phyloP scores from a whole-genome alignment of 139 green algal genomes.

The Desmodesmus armatus region DNA sequence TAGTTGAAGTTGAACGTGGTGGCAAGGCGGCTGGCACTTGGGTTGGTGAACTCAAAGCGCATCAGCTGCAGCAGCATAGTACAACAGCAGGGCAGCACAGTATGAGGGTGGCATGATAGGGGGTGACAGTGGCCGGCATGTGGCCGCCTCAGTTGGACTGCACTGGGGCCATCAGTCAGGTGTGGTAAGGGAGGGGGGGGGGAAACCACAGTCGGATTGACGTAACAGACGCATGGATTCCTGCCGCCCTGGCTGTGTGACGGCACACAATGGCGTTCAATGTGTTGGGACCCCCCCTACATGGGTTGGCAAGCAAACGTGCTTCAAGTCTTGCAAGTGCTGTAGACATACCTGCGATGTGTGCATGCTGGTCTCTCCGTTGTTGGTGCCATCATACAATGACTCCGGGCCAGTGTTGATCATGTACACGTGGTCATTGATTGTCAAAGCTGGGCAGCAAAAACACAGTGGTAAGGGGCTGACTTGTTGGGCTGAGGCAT shows the following conservation, averaged over 20 bases:
- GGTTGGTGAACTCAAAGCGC: conserved; percentile 1
- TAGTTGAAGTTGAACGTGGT: too few relatives aligned
- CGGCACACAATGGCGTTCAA: too few relatives aligned
- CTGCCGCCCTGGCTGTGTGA: too few relatives aligned
- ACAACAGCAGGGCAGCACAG: background rate
- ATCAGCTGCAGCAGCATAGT: conserved; percentile 9
- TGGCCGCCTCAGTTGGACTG: too few relatives aligned
- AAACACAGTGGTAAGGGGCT: too few relatives aligned
- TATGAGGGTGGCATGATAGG: background rate
- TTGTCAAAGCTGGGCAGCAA: background rate
- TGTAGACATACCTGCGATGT: background rate
- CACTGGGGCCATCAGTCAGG: too few relatives aligned
- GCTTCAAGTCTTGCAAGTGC: background rate
- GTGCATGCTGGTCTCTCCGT: background rate
- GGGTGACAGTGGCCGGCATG: background rate
- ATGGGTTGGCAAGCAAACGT: background rate
- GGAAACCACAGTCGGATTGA: background rate
- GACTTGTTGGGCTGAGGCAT: too few relatives aligned
- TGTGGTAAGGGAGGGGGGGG: too few relatives aligned
- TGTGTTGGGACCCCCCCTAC: too few relatives aligned
- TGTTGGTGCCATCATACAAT: background rate
- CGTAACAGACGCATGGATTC: background rate
- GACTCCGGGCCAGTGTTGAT: conserved; percentile 14
- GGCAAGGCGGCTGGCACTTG: background rate
- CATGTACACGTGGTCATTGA: background rate